Evolutionary conservation across 345 rosid species (phyloP).

Genomic region (Rubroshorea leprosula): DNA sequence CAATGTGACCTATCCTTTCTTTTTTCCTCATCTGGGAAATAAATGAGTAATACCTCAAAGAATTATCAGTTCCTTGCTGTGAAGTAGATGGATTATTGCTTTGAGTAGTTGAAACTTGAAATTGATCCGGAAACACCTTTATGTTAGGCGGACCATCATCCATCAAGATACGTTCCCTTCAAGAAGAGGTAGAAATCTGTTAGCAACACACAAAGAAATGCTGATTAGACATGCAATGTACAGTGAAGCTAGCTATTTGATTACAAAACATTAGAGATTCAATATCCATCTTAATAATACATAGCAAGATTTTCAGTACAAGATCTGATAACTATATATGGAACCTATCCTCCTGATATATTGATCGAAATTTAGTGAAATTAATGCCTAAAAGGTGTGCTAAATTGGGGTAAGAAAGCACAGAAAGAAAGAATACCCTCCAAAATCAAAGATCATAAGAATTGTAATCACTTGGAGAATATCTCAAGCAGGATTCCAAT

Average conservation of each 20-base stretch:
- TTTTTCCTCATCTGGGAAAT: constrained; percentile 6
- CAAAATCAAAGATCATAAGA: neutral
- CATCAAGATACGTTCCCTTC: constrained; percentile 43
- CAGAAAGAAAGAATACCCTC: neutral
- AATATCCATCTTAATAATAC: too few species aligned
- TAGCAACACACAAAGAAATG: neutral
- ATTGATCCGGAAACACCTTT: constrained; percentile 64
- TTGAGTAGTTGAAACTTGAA: constrained; percentile 48
- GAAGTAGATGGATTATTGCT: constrained; percentile 36
- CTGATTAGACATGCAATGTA: neutral
- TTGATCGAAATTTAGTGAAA: neutral
- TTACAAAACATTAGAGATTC: too few species aligned
- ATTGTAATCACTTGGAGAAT: neutral
- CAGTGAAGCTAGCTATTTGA: too few species aligned
- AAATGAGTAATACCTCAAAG: constrained; percentile 32
- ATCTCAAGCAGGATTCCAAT: too few species aligned
- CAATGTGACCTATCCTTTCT: neutral
- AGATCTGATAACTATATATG: too few species aligned
- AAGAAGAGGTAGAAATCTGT: constrained; percentile 10
- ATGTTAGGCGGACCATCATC: constrained; percentile 60
- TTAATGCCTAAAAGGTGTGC: neutral
- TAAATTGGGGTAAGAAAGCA: neutral
- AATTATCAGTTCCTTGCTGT: constrained; percentile 29
- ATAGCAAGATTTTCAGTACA: too few species aligned
- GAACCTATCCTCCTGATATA: too few species aligned